Percentiles rank a stretch among this genome's conserved stretches.
phyloP scores from a whole-genome alignment of 1,139 yeast genomes.

The Dujonia santamariae region DNA sequence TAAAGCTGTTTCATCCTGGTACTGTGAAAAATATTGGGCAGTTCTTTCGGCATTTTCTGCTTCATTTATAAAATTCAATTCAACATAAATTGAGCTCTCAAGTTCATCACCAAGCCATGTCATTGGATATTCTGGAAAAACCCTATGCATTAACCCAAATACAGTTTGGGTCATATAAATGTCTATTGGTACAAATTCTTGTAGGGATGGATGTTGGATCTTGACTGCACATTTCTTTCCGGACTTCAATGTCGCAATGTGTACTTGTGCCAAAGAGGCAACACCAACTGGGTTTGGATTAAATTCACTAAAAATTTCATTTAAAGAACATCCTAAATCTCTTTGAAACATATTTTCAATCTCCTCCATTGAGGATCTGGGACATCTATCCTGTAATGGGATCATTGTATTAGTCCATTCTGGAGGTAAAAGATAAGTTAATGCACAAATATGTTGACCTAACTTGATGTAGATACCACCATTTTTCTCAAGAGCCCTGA shows the following conservation, averaged over 20 bases:
- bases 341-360: conserved; percentile 59
- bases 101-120: conserved; percentile 94
- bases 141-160: conserved; percentile 67
- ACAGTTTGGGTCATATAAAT: conserved; percentile 74
- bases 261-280: conserved; percentile 96
- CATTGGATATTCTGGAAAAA: conserved; percentile 91
- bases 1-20: conserved; percentile 63
- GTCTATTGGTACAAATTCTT: conserved; percentile 88
- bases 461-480: conserved; percentile 93
- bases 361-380: conserved; percentile 70
- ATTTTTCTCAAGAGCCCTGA: conserved; percentile 74
- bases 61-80: conserved; percentile 82
- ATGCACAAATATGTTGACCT: conserved; percentile 91
- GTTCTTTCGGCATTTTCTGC: conserved; percentile 78
- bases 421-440: conserved; percentile 82
- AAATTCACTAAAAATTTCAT: conserved; percentile 68
- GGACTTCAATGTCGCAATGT: conserved; percentile 60
- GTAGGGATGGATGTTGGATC: conserved; percentile 86
- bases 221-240: conserved; percentile 89
- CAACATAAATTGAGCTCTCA: conserved; percentile 80
- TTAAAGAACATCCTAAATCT: conserved; percentile 64
- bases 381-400: conserved; percentile 90
- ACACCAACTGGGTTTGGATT: conserved; percentile 83
- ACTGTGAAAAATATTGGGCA: conserved; percentile 58
- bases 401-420: conserved; percentile 97